These are phyloP conservation scores for Amauroascus niger DNA, from an alignment of 2,329 filamentous ascomycete species.

Conservation along the genomic window DNA sequence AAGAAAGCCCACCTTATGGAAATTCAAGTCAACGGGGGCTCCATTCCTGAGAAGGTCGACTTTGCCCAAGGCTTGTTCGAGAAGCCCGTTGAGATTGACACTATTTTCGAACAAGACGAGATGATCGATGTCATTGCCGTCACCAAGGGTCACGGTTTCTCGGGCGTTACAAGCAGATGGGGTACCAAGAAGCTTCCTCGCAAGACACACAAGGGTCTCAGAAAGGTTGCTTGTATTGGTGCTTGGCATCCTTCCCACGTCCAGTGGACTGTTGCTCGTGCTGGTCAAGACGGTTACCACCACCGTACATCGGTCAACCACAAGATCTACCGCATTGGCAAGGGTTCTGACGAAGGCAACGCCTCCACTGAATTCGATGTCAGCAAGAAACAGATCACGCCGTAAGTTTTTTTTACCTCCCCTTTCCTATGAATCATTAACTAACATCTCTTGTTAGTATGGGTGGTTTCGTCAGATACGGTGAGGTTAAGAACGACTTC, in stretches of 20 bases:
- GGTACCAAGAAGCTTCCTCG: slow-evolving; percentile 99
- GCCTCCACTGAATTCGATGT: slow-evolving; percentile 91
- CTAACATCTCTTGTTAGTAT: slow-evolving; percentile 48
- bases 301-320: slow-evolving; percentile 99
- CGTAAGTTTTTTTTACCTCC: slow-evolving; percentile 56
- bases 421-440: slow-evolving; percentile 29
- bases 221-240: slow-evolving; percentile 99
- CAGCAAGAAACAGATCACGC: slow-evolving; percentile 99
- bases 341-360: slow-evolving; percentile 81
- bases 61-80: slow-evolving; percentile 95
- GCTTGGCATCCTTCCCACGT: slow-evolving; percentile 99
- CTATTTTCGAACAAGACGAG: slow-evolving; percentile 99
- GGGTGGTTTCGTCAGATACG: slow-evolving; percentile 98
- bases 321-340: slow-evolving; percentile 99
- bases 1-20: slow-evolving; percentile 99
- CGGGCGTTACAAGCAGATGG: slow-evolving; percentile 95
- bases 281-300: slow-evolving; percentile 99
- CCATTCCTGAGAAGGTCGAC: slow-evolving; percentile 89
- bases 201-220: slow-evolving; percentile 99
- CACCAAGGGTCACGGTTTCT: slow-evolving; percentile 99
- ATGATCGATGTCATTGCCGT: slow-evolving; percentile 98
- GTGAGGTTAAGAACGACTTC: slow-evolving; percentile 99
- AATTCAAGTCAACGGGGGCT: slow-evolving; percentile 98
- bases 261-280: slow-evolving; percentile 99
- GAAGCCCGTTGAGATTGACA: slow-evolving; percentile 90